Evolutionary conservation across 2,329 filamentous ascomycete species (phyloP).

Genomic region (Albophoma yamanashiensis): DNA sequence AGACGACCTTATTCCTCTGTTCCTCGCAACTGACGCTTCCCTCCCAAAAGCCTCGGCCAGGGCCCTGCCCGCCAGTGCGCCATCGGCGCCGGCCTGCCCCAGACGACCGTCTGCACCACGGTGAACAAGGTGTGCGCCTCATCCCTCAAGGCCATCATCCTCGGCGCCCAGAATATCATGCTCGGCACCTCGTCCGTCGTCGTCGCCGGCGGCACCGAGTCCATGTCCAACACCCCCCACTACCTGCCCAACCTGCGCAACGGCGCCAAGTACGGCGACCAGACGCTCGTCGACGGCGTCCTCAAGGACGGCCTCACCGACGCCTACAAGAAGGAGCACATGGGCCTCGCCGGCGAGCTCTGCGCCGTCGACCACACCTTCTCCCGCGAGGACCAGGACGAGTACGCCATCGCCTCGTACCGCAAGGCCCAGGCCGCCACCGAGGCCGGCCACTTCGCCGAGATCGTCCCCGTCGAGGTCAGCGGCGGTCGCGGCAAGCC

Average conservation of each 20-base stretch:
- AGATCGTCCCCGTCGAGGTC: slow-evolving; percentile 86
- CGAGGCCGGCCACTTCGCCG: slow-evolving; percentile 70
- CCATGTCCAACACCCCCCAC: slow-evolving; percentile 97
- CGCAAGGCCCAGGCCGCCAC: slow-evolving; percentile 84
- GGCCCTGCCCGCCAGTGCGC: slow-evolving; percentile 93
- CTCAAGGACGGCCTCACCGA: slow-evolving; percentile 92
- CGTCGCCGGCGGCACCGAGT: slow-evolving; percentile 90
- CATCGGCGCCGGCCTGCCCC: slow-evolving; percentile 73
- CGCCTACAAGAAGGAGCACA: slow-evolving; percentile 91
- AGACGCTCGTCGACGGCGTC: slow-evolving; percentile 79
- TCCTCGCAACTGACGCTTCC: neutral
- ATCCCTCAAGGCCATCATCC: slow-evolving; percentile 83
- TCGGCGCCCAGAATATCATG: slow-evolving; percentile 95
- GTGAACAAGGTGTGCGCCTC: slow-evolving; percentile 99
- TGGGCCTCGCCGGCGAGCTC: slow-evolving; percentile 88
- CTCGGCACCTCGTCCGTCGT: slow-evolving; percentile 89
- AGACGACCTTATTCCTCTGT: neutral
- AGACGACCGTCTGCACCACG: slow-evolving; percentile 76
- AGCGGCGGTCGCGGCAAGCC: slow-evolving; percentile 87
- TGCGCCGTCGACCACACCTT: slow-evolving; percentile 78
- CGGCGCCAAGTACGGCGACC: slow-evolving; percentile 90
- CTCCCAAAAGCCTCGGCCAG: slow-evolving; percentile 64
- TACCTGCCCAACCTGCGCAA: slow-evolving; percentile 82
- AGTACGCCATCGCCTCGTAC: slow-evolving; percentile 92
- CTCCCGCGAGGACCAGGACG: slow-evolving; percentile 78